A percentile compares a stretch with the other conserved stretches of the same genome.
These are phyloP conservation scores for Haplosporangium gracile DNA, from an alignment of 192 early-diverging fungal species.

Conservation along the genomic window DNA sequence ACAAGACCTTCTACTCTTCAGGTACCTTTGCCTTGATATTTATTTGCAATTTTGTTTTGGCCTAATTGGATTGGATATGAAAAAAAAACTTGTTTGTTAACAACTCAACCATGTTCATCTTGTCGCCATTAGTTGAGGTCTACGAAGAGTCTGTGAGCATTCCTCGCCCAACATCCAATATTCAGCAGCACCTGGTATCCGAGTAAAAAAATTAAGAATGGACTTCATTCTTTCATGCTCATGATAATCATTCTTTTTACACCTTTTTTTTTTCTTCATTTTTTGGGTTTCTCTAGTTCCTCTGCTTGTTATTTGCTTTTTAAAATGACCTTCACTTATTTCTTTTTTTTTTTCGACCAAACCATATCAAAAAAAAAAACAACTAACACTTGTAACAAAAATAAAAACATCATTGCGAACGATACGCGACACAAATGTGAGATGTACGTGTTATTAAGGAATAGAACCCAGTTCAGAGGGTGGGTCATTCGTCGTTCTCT, in stretches of 20 bases:
- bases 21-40: constrained; percentile 5
- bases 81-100: not conserved
- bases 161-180: constrained; percentile 47
- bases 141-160: constrained; percentile 41
- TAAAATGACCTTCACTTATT: too few species aligned
- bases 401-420: too few species aligned
- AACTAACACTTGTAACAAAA: too few species aligned
- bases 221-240: not conserved
- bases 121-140: constrained; percentile 9
- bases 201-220: not conserved
- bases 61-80: not conserved
- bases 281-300: too few species aligned
- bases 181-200: constrained; percentile 35
- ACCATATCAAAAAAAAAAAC: too few species aligned
- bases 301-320: too few species aligned
- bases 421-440: too few species aligned
- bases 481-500: too few species aligned
- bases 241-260: not conserved
- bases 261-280: not conserved
- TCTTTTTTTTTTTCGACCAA: too few species aligned
- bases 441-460: too few species aligned
- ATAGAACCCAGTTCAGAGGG: too few species aligned
- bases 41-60: not conserved
- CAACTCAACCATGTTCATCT: too few species aligned
- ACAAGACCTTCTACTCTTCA: constrained; percentile 21